Evolutionary conservation across 768 basidiomycete species (phyloP).

Genomic region (Candolleomyces eurysporus): DNA sequence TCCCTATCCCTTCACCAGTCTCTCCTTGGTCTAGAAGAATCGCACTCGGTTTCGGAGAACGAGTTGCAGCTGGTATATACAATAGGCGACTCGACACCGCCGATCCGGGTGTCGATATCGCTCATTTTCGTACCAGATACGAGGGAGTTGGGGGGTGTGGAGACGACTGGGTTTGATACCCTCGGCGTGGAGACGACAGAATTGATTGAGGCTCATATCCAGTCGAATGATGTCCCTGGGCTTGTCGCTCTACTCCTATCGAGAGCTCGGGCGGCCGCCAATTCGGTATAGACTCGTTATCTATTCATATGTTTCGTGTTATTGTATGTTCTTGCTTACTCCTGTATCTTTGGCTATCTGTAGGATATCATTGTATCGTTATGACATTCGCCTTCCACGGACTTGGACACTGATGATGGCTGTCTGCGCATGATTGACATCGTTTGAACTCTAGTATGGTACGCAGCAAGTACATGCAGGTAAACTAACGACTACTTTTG

Average conservation of each 20-base stretch:
- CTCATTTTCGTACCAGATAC: constrained; percentile 74
- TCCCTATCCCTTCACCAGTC: constrained; percentile 65
- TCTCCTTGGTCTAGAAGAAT: constrained; percentile 57
- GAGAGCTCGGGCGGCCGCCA: constrained; percentile 30
- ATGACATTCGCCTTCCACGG: too few species aligned
- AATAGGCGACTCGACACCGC: neutral
- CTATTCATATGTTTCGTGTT: neutral
- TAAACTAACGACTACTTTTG: too few species aligned
- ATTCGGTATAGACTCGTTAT: neutral
- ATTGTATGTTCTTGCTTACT: neutral
- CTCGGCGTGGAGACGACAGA: constrained; percentile 56
- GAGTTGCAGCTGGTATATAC: constrained; percentile 70
- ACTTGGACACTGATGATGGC: too few species aligned
- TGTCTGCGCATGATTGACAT: too few species aligned
- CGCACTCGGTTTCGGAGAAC: constrained; percentile 66
- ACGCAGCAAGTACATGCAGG: too few species aligned
- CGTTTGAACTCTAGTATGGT: too few species aligned
- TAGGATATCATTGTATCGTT: neutral
- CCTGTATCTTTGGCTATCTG: neutral
- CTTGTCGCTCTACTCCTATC: constrained; percentile 61
- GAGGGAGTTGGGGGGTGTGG: constrained; percentile 58
- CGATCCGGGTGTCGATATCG: neutral
- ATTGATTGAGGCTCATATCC: constrained; percentile 58
- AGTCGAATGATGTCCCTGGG: constrained; percentile 63
- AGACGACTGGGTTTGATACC: constrained; percentile 49